phyloP scores from a whole-genome alignment of 1,284 basidiomycete species.

The Earliella scabrosa region DNA sequence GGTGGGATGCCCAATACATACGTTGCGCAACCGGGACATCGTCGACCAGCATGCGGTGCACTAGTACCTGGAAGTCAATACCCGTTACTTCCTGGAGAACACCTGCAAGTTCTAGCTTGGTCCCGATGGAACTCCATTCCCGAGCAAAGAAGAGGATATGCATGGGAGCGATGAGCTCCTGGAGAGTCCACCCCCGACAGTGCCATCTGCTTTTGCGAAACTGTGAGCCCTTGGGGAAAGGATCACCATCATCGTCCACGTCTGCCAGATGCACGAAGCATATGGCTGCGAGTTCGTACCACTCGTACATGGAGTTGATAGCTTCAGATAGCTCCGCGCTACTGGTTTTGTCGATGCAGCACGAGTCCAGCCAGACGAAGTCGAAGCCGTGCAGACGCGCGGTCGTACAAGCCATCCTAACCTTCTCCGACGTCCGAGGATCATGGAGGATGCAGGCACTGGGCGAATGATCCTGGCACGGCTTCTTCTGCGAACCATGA shows the following conservation, averaged over 20 bases:
- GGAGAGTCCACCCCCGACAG: neutral
- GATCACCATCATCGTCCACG: neutral
- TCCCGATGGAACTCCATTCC: neutral
- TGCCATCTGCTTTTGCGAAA: conserved; percentile 1
- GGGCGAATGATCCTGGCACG: neutral
- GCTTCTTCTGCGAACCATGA: no score
- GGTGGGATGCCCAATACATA: neutral
- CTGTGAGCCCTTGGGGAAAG: neutral
- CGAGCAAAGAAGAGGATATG: neutral
- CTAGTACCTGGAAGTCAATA: neutral
- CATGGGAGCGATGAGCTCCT: conserved; percentile 4
- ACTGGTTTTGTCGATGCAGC: conserved; percentile 12
- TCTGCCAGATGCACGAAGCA: conserved; percentile 10
- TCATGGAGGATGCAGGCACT: neutral
- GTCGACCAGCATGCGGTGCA: neutral
- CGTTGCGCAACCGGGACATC: neutral
- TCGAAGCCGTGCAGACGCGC: no score
- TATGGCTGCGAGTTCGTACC: conserved; percentile 5
- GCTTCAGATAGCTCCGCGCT: conserved; percentile 9
- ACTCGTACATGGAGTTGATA: conserved; percentile 12
- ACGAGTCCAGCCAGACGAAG: neutral
- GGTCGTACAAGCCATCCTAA: no score
- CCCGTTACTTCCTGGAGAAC: neutral
- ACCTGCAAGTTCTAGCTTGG: neutral
- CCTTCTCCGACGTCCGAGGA: neutral